A percentile compares a stretch with the other conserved stretches of the same genome.
These are phyloP conservation scores for Rhytidiadelphus loreus DNA, from an alignment of 225 moss, liverwort and hornwort genomes.

Conservation along the genomic window DNA sequence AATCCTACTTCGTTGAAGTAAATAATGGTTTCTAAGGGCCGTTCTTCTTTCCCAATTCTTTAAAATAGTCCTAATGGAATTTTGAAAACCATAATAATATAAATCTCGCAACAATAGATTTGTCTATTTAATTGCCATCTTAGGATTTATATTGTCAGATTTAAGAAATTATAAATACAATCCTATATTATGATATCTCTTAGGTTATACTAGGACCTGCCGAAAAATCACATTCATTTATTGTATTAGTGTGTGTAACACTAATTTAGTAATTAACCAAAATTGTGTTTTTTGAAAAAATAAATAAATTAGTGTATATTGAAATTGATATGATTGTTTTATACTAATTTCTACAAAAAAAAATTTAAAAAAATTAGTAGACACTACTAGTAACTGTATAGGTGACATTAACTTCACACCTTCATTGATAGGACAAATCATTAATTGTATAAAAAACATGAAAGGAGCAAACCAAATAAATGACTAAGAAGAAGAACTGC, in stretches of 20 bases:
- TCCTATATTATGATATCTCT: rapidly evolving
- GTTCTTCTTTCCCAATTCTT: background rate
- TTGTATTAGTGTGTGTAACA: rapidly evolving
- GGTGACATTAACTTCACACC: background rate
- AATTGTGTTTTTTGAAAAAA: background rate
- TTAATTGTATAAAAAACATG: background rate
- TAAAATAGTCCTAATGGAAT: no score
- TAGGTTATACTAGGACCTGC: background rate
- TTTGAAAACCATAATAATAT: background rate
- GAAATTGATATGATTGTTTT: background rate
- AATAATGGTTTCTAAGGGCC: background rate
- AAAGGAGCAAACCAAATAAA: background rate
- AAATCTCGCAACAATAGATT: background rate
- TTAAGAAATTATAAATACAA: rapidly evolving
- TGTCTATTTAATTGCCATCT: background rate
- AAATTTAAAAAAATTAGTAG: background rate
- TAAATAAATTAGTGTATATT: background rate
- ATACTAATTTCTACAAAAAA: background rate
- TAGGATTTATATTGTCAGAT: background rate
- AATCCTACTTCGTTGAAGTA: background rate
- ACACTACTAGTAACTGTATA: background rate
- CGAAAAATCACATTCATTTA: background rate
- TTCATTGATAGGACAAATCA: background rate
- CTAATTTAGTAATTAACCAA: rapidly evolving
- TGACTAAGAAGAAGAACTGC: rapidly evolving